Conservation (phyloP, 345 rosid species). For the Boechera retrofracta region DNA sequence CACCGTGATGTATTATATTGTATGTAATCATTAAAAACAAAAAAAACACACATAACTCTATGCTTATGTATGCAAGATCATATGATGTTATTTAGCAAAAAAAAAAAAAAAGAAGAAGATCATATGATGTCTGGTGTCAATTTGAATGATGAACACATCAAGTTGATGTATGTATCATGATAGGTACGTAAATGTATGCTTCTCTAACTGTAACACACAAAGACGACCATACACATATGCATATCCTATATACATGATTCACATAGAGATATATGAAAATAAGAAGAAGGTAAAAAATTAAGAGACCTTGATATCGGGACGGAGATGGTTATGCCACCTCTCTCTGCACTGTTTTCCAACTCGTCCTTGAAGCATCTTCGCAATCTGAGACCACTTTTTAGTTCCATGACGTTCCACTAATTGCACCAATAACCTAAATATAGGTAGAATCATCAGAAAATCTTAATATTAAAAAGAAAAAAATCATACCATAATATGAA, state of each 20-base stretch:
- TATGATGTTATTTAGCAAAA: not conserved
- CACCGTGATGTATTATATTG: no score
- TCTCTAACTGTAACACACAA: not conserved
- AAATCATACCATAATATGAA: not conserved
- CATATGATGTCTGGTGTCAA: not conserved
- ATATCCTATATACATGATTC: not conserved
- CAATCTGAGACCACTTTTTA: constrained; percentile 87
- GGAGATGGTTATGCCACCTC: constrained; percentile 96
- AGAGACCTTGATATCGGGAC: constrained; percentile 86
- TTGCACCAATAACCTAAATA: constrained; percentile 58
- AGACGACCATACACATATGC: not conserved
- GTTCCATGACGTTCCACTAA: constrained; percentile 72
- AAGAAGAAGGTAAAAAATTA: not conserved
- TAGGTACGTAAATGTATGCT: not conserved
- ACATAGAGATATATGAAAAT: not conserved
- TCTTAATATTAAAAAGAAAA: not conserved
- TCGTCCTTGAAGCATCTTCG: constrained; percentile 79
- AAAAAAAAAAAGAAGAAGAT: no score
- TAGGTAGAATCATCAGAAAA: not conserved
- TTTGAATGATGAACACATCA: not conserved
- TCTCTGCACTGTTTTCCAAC: constrained; percentile 97
- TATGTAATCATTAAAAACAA: no score
- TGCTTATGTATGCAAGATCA: constrained; percentile 5
- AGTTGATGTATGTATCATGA: not conserved
- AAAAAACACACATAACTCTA: not conserved